Conservation (phyloP, 2,329 filamentous ascomycete species). For the Elsinoe fawcettii region DNA sequence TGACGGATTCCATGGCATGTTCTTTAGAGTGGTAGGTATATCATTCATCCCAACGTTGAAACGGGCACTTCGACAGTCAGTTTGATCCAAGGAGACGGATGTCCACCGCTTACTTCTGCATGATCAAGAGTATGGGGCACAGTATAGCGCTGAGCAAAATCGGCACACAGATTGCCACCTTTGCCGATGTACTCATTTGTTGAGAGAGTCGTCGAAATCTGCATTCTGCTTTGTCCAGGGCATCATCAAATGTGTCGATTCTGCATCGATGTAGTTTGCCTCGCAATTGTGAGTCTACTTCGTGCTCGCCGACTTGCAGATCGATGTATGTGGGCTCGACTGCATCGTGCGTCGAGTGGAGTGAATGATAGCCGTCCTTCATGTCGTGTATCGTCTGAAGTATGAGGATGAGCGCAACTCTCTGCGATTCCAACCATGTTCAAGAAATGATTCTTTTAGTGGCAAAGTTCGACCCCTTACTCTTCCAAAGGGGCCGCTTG, state of each 20-base stretch:
- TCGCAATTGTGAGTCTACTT: too few species aligned
- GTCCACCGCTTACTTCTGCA: background rate
- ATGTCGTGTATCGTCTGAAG: too few species aligned
- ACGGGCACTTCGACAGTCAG: background rate
- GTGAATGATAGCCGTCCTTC: too few species aligned
- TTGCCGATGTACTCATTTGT: background rate
- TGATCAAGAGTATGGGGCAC: background rate
- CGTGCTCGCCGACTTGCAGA: too few species aligned
- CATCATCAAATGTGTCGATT: too few species aligned
- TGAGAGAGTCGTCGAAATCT: background rate
- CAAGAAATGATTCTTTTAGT: too few species aligned
- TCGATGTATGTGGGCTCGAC: too few species aligned
- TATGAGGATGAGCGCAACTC: too few species aligned
- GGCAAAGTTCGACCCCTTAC: too few species aligned
- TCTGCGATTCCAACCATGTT: too few species aligned
- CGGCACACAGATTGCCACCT: background rate
- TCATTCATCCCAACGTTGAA: background rate
- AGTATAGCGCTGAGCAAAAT: background rate
- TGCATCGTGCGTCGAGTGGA: too few species aligned
- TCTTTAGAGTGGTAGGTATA: background rate
- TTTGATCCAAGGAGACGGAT: background rate
- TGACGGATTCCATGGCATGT: slow-evolving; percentile 1
- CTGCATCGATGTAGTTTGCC: too few species aligned
- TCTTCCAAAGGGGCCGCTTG: background rate
- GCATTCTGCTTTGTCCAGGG: background rate